Base-by-base conservation (phyloP, 2,329 filamentous ascomycete species). In the Decorospora gaudefroyi region DNA sequence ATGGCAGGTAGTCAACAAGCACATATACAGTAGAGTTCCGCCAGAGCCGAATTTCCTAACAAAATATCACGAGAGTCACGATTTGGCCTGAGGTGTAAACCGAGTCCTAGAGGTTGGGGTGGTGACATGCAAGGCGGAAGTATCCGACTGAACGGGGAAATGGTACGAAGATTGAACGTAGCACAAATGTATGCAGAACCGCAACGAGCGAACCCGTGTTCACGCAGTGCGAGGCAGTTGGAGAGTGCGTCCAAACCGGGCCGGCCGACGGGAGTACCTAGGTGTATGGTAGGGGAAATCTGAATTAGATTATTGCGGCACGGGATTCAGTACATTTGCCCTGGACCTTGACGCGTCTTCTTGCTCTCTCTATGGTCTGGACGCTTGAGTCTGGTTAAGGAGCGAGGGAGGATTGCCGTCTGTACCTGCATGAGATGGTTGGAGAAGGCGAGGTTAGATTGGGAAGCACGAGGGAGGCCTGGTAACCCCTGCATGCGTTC, bases 371-470 rank as follows among this genome's bases (percentile, higher is more conserved):
- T 18, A 27, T 13, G 11, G 37, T 23, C 12, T 31, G 31, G 36
- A 25, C n/a, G n/a, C n/a, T n/a, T n/a, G n/a, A n/a, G n/a, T n/a
- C n/a, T n/a, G n/a, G n/a, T n/a, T n/a, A 39, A 18, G 12, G 34
- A 32, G 29, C 21, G 17, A 36, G 16, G n/a, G 6, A 13, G n/a
- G 11, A 41, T 30, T 25, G 33, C 28, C 26, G 37, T 21, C 26
- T 40, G 52, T 55, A 55, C 52, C 52, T 53, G 52, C 52, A 50
- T 53, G 29, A 25, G 36, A 22, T 36, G 42, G n/a, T n/a, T n/a
- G n/a, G 29, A 40, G 35, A 38, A 46, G 38, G 30, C 21, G 33
- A 41, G 16, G 25, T 32, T 42, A 44, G 22, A 45, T 53, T 43
- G 38, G 29, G 28, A 40, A 25, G 26, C 25, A 42, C 18, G 38